phyloP scores from a whole-genome alignment of 352 stramenopile species.

The Thraustochytrium sp. region DNA sequence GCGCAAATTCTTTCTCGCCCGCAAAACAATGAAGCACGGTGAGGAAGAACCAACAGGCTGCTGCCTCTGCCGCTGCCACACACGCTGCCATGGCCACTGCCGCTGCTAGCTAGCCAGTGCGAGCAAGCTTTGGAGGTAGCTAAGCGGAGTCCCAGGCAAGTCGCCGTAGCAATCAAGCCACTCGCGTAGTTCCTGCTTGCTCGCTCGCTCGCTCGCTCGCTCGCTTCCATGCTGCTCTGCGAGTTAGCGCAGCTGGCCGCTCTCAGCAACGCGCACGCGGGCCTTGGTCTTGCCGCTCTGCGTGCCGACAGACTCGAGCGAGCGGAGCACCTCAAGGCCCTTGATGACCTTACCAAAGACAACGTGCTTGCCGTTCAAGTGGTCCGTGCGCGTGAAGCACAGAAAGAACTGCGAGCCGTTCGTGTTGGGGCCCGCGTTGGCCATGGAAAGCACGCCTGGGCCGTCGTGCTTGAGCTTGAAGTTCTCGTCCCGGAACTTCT shows the following conservation, averaged over 20 bases:
- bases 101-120: too few species aligned
- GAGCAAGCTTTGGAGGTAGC: too few species aligned
- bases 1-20: too few species aligned
- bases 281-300: constrained; percentile 78
- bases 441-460: constrained; percentile 90
- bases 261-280: constrained; percentile 87
- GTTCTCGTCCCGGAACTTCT: constrained; percentile 91
- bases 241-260: constrained; percentile 60
- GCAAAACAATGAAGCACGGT: too few species aligned
- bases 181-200: too few species aligned
- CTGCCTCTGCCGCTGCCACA: too few species aligned
- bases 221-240: not conserved
- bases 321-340: constrained; percentile 89
- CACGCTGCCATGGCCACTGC: too few species aligned
- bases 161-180: too few species aligned
- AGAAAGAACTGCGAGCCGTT: constrained; percentile 99
- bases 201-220: not conserved
- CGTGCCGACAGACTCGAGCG: constrained; percentile 88
- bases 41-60: too few species aligned
- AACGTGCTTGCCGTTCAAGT: constrained; percentile 95
- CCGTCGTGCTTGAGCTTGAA: constrained; percentile 74
- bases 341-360: constrained; percentile 86
- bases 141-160: too few species aligned
- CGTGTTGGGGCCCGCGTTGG: constrained; percentile 87
- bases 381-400: constrained; percentile 88